phyloP scores from a whole-genome alignment of 1,284 basidiomycete genomes.

The Thelephora terrestris region DNA sequence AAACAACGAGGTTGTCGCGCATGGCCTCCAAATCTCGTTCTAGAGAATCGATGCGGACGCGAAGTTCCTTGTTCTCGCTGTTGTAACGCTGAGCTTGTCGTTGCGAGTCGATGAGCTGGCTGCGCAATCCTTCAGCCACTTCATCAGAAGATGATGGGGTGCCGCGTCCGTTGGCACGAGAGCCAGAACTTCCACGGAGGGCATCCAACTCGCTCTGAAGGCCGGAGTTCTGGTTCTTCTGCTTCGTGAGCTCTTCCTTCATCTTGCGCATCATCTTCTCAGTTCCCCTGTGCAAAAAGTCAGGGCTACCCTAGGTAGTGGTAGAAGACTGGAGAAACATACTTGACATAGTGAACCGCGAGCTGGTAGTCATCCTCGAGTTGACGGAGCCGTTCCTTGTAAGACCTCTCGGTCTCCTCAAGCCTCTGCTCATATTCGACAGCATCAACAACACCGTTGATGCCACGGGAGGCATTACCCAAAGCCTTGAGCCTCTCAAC shows the following conservation, averaged over 20 bases:
- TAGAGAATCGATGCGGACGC: constrained; percentile 61
- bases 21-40: constrained; percentile 66
- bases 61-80: constrained; percentile 68
- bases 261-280: constrained; percentile 98
- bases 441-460: constrained; percentile 31
- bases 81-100: constrained; percentile 61
- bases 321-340: constrained; percentile 26
- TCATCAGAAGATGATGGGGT: constrained; percentile 73
- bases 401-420: constrained; percentile 68
- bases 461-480: constrained; percentile 30
- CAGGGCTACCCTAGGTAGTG: constrained; percentile 13
- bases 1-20: constrained; percentile 62
- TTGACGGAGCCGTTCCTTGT: constrained; percentile 69
- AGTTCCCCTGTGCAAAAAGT: constrained; percentile 62
- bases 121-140: constrained; percentile 52
- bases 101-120: constrained; percentile 61
- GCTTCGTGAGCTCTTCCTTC: constrained; percentile 89
- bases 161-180: constrained; percentile 64
- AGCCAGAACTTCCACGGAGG: constrained; percentile 48
- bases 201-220: constrained; percentile 77
- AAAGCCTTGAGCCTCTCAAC: constrained; percentile 52
- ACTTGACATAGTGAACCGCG: constrained; percentile 88
- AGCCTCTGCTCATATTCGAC: constrained; percentile 64
- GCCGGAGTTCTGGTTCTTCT: constrained; percentile 70
- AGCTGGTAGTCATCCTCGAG: constrained; percentile 94